phyloP scores from a whole-genome alignment of 2,329 filamentous ascomycete species.

The Penicillium concentricum region DNA sequence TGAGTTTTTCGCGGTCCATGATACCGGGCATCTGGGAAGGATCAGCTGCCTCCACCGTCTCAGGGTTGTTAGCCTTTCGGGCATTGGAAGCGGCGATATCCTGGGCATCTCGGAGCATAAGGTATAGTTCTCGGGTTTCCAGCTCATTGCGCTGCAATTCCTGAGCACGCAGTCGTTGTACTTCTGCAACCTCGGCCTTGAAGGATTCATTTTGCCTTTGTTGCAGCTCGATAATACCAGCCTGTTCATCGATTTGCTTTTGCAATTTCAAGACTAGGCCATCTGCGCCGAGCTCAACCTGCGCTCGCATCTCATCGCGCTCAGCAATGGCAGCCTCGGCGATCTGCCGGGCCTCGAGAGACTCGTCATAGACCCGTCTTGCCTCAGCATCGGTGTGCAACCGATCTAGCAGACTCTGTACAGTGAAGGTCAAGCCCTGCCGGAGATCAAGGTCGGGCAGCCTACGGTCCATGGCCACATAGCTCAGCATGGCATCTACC shows the following conservation, averaged over 20 bases:
- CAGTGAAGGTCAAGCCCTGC: conserved; percentile 95
- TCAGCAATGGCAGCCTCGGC: conserved; percentile 95
- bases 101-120: conserved; percentile 97
- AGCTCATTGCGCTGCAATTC: conserved; percentile 93
- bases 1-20: conserved; percentile 84
- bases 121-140: conserved; percentile 92
- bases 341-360: conserved; percentile 83
- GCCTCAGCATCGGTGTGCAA: conserved; percentile 96
- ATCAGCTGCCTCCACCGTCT: conserved; percentile 58
- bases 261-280: conserved; percentile 90
- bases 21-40: conserved; percentile 84
- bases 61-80: conserved; percentile 49
- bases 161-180: conserved; percentile 81
- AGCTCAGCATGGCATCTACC: conserved; percentile 97
- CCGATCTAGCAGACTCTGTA: conserved; percentile 91
- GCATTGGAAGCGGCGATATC: conserved; percentile 90
- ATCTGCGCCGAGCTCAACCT: conserved; percentile 87
- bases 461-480: conserved; percentile 96
- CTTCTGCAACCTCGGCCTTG: conserved; percentile 83
- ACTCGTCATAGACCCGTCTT: conserved; percentile 86
- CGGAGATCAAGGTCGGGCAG: conserved; percentile 97
- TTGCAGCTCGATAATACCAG: conserved; percentile 85
- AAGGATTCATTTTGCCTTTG: conserved; percentile 79
- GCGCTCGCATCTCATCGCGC: conserved; percentile 87
- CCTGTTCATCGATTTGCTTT: conserved; percentile 89